These are phyloP conservation scores for Streptanthus diversifolius DNA, from an alignment of 345 rosid species.

Conservation along the genomic window DNA sequence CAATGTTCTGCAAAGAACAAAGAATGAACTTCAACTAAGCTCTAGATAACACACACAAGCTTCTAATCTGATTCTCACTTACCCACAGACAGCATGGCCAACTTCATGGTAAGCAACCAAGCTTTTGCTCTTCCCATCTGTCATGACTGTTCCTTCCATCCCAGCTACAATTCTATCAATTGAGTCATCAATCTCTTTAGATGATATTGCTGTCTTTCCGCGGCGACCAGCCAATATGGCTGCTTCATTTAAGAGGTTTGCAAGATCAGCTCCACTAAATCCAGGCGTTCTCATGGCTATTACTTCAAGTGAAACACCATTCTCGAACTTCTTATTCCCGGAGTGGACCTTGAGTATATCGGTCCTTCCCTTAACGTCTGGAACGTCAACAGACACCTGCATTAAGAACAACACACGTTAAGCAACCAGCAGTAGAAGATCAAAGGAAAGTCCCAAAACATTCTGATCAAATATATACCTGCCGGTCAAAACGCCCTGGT, in stretches of 20 bases:
- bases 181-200: slow-evolving; percentile 91
- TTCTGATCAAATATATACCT: slow-evolving; percentile 36
- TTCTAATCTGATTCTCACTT: slow-evolving; percentile 28
- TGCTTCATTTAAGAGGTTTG: slow-evolving; percentile 93
- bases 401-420: slow-evolving; percentile 2
- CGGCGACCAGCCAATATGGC: slow-evolving; percentile 94
- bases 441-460: background rate
- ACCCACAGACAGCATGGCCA: slow-evolving; percentile 96
- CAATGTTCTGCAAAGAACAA: slow-evolving; percentile 41
- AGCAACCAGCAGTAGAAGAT: slow-evolving; percentile 26
- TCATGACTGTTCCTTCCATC: slow-evolving; percentile 99
- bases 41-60: background rate
- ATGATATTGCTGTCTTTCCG: slow-evolving; percentile 76
- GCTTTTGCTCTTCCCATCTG: slow-evolving; percentile 96
- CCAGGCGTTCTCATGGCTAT: slow-evolving; percentile 98
- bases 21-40: background rate
- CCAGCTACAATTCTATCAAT: slow-evolving; percentile 98
- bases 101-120: slow-evolving; percentile 96
- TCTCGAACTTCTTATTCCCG: slow-evolving; percentile 85
- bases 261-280: slow-evolving; percentile 96
- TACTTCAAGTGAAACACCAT: slow-evolving; percentile 82
- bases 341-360: slow-evolving; percentile 88
- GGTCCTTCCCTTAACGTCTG: slow-evolving; percentile 83
- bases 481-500: slow-evolving; percentile 96
- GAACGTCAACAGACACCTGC: slow-evolving; percentile 95